These are phyloP conservation scores for Epichloe amarillans DNA, from an alignment of 2,329 filamentous ascomycete genomes.

Conservation along the genomic window DNA sequence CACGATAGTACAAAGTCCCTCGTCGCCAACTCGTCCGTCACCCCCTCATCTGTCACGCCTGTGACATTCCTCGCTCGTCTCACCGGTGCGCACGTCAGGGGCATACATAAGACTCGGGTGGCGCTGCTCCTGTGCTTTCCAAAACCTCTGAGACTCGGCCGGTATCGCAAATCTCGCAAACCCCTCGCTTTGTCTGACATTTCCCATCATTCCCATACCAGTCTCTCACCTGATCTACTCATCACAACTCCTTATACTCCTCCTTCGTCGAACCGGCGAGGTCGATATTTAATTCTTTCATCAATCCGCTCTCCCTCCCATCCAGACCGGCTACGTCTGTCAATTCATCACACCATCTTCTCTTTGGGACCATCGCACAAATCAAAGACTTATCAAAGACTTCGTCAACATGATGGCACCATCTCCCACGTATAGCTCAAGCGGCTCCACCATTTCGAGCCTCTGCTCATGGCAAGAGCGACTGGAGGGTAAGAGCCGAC, in stretches of 20 bases:
- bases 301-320: neutral
- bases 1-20: neutral
- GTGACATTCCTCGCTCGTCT: slow-evolving; percentile 7
- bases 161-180: slow-evolving; percentile 1
- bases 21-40: slow-evolving; percentile 6
- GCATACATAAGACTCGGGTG: slow-evolving; percentile 7
- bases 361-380: neutral
- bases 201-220: slow-evolving; percentile 4
- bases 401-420: slow-evolving; percentile 10
- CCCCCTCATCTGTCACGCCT: slow-evolving; percentile 5
- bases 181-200: slow-evolving; percentile 5
- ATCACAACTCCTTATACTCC: neutral
- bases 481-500: slow-evolving; percentile 32
- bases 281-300: neutral
- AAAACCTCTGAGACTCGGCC: slow-evolving; percentile 5
- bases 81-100: neutral
- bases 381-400: neutral
- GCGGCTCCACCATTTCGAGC: slow-evolving; percentile 11
- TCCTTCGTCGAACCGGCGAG: neutral
- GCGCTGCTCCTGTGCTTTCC: slow-evolving; percentile 1
- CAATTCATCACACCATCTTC: neutral
- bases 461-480: slow-evolving; percentile 38
- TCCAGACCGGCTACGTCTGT: neutral
- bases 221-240: slow-evolving; percentile 1
- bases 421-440: slow-evolving; percentile 14